A percentile compares a stretch with the other conserved stretches of the same genome.
Conservation (phyloP, 345 rosid genomes). For the Gossypium arboreum region DNA sequence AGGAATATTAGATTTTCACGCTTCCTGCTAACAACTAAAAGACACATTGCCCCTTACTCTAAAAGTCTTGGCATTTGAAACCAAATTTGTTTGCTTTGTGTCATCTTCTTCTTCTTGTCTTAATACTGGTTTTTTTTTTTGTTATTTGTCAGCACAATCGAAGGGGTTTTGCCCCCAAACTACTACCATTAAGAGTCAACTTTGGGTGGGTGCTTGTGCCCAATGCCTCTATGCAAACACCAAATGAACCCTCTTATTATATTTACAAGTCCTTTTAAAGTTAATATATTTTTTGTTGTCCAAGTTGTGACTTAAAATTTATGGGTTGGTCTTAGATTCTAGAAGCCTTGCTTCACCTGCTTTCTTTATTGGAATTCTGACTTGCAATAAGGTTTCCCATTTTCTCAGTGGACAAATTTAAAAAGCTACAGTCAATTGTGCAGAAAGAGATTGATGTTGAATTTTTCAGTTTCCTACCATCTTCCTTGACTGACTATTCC, state of each 20-base stretch:
- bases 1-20: conserved; percentile 7
- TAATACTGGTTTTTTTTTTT: neutral
- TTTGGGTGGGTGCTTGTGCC: conserved; percentile 15
- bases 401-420: neutral
- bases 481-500: neutral
- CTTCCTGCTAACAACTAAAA: conserved; percentile 12
- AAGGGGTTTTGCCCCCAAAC: neutral
- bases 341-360: neutral
- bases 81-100: neutral
- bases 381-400: neutral
- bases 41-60: conserved; percentile 6
- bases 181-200: neutral
- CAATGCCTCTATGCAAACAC: neutral
- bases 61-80: neutral
- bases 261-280: neutral
- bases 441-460: neutral
- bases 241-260: neutral
- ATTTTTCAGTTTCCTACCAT: neutral
- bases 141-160: neutral
- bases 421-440: neutral
- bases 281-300: neutral
- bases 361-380: neutral
- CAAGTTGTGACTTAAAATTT: neutral
- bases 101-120: conserved; percentile 10
- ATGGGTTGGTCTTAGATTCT: neutral